Percentiles rank a stretch among this genome's conserved stretches.
Evolutionary conservation across 2,329 filamentous ascomycete genomes (phyloP).

Genomic region (Lecanicillium sp.): DNA sequence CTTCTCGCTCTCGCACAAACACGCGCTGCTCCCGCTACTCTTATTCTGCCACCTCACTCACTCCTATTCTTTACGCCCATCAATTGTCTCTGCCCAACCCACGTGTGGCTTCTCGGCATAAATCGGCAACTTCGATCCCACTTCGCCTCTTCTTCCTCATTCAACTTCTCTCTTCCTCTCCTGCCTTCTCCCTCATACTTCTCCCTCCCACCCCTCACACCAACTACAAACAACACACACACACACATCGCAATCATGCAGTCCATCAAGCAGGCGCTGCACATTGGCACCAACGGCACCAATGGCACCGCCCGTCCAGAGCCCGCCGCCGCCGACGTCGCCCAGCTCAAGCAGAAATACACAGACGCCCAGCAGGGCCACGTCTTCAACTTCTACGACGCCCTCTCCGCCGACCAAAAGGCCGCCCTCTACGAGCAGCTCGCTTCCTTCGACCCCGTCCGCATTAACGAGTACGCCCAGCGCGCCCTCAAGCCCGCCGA

Average conservation of each 20-base stretch:
- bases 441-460: slow-evolving; percentile 69
- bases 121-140: neutral
- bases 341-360: slow-evolving; percentile 64
- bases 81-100: slow-evolving; percentile 2
- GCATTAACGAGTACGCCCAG: slow-evolving; percentile 83
- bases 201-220: slow-evolving; percentile 13
- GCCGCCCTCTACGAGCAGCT: slow-evolving; percentile 76
- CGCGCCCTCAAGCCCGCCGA: slow-evolving; percentile 74
- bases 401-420: slow-evolving; percentile 67
- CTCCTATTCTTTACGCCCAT: neutral
- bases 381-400: slow-evolving; percentile 77
- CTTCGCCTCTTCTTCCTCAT: neutral
- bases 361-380: slow-evolving; percentile 73
- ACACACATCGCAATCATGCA: slow-evolving; percentile 31
- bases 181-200: neutral
- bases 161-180: slow-evolving; percentile 12
- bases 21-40: no score
- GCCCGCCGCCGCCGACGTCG: slow-evolving; percentile 60
- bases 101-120: neutral
- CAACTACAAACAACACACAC: slow-evolving; percentile 14
- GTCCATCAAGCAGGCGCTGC: slow-evolving; percentile 37
- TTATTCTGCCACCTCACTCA: neutral
- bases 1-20: no score
- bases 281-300: slow-evolving; percentile 28
- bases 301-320: slow-evolving; percentile 33